Evolutionary conservation across 1,139 yeast species (phyloP).

Genomic region (Suhomyces chickasaworum): DNA sequence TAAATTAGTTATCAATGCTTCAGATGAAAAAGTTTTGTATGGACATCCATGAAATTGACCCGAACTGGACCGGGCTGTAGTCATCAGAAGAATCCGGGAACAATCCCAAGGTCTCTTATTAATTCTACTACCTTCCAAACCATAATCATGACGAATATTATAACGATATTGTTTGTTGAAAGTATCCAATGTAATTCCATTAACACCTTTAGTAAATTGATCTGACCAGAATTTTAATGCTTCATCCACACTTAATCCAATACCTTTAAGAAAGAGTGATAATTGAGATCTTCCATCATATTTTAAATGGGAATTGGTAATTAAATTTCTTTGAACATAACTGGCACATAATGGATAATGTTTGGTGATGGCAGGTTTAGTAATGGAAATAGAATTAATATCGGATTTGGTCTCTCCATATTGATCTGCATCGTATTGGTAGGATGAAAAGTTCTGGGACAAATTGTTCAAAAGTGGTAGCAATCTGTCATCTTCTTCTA

Average conservation of each 20-base stretch:
- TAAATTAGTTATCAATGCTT: conserved; percentile 58
- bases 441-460: conserved; percentile 68
- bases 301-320: conserved; percentile 68
- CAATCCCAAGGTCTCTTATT: conserved; percentile 89
- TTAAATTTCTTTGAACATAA: conserved; percentile 63
- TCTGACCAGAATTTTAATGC: conserved; percentile 82
- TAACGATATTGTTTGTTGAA: conserved; percentile 87
- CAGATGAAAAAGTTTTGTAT: conserved; percentile 71
- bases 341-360: conserved; percentile 87
- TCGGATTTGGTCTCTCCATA: conserved; percentile 44
- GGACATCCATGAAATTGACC: conserved; percentile 93
- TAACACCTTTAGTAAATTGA: conserved; percentile 61
- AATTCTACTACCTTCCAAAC: conserved; percentile 85
- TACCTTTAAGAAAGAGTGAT: conserved; percentile 81
- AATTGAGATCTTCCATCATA: conserved; percentile 85
- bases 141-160: conserved; percentile 85
- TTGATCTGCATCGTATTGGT: conserved; percentile 49
- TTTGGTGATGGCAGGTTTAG: conserved; percentile 52
- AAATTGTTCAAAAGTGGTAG: conserved; percentile 80
- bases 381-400: conserved; percentile 66
- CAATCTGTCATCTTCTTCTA: conserved; percentile 90
- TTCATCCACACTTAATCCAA: conserved; percentile 85
- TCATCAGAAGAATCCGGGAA: conserved; percentile 57
- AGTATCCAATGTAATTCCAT: conserved; percentile 60
- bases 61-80: conserved; percentile 70